Conservation (phyloP, 306 rosid species). For the Prinsepia uniflora region DNA sequence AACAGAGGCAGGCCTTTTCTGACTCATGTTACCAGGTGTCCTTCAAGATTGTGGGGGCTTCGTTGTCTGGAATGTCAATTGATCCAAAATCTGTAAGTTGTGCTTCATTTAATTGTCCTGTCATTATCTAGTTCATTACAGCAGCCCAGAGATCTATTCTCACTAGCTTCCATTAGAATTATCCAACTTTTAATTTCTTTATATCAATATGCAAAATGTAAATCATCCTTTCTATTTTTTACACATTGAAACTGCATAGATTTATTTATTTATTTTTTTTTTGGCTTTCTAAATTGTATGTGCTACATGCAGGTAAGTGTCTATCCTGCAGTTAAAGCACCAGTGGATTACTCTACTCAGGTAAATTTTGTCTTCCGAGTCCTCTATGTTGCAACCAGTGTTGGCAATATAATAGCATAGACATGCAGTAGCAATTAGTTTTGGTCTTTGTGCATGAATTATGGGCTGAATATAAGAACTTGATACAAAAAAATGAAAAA, state of each 20-base stretch:
- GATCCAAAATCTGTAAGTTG: conserved; percentile 87
- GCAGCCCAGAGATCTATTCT: neutral
- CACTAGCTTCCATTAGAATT: neutral
- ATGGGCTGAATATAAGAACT: neutral
- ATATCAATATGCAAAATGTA: neutral
- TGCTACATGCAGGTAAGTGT: conserved; percentile 68
- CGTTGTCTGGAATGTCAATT: conserved; percentile 71
- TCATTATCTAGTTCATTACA: neutral
- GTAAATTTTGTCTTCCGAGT: conserved; percentile 31
- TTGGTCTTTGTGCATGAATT: neutral
- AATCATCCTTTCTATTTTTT: neutral
- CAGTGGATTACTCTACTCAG: conserved; percentile 74
- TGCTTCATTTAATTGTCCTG: conserved; percentile 13
- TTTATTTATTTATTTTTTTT: conserved; percentile 14
- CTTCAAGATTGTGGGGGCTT: conserved; percentile 77
- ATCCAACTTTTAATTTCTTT: neutral
- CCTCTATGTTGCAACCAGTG: neutral
- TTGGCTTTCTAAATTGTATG: conserved; percentile 23
- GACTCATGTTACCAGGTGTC: conserved; percentile 50
- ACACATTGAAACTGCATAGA: neutral
- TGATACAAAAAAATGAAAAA: neutral
- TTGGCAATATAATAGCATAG: neutral
- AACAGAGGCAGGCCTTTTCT: conserved; percentile 22
- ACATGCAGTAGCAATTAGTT: neutral
- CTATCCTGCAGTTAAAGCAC: conserved; percentile 89